Evolutionary conservation across 2,329 filamentous ascomycete genomes (phyloP).

Genomic region (Neopestalotiopsis clavispora): DNA sequence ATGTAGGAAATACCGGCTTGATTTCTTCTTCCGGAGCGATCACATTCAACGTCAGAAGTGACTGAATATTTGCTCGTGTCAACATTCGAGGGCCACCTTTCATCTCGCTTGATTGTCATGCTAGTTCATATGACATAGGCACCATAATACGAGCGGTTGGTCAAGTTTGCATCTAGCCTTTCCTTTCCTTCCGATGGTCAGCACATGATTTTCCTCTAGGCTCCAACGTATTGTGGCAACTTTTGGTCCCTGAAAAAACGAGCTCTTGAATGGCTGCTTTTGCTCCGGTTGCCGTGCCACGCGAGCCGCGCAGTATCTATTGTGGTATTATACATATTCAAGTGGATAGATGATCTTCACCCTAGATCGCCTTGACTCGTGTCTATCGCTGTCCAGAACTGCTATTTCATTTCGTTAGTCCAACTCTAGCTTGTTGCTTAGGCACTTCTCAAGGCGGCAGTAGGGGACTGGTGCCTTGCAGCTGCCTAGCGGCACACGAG

Average conservation of each 20-base stretch:
- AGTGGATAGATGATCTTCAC: neutral
- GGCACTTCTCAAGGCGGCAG: neutral
- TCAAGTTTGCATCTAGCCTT: neutral
- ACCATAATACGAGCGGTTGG: neutral
- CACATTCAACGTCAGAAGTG: neutral
- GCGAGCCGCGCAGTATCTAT: neutral
- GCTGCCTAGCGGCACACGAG: constrained; percentile 15
- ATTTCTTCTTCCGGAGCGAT: neutral
- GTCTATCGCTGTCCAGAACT: constrained; percentile 1
- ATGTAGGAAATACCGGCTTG: neutral
- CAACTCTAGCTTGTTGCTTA: neutral
- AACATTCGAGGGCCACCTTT: neutral
- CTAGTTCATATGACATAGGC: neutral
- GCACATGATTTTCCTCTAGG: neutral
- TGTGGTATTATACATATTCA: too few species aligned
- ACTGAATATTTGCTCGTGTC: neutral
- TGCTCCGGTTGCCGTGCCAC: constrained; percentile 1
- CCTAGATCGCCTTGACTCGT: constrained; percentile 3
- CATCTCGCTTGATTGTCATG: constrained; percentile 9
- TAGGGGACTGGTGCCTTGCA: constrained; percentile 16
- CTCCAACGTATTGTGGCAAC: neutral
- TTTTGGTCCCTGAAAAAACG: neutral
- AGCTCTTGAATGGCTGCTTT: neutral
- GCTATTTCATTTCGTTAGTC: neutral
- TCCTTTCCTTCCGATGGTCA: neutral